phyloP scores from a whole-genome alignment of 345 rosid species.

The Streptanthus diversifolius region DNA sequence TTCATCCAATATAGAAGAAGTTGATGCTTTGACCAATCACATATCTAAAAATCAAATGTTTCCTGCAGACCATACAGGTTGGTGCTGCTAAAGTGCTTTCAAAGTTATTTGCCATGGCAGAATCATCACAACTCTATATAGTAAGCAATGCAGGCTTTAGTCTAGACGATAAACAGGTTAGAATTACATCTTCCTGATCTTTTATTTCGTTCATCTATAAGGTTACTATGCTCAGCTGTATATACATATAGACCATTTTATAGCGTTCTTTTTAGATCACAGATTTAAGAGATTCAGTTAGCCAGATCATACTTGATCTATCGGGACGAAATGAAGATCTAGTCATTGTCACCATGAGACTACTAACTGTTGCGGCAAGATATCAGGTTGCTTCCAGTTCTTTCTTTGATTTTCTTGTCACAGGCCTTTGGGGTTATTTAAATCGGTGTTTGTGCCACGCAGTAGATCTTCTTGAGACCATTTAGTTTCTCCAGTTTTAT shows the following conservation, averaged over 20 bases:
- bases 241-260: conserved; percentile 27
- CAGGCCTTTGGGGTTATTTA: conserved; percentile 5
- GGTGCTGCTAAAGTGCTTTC: conserved; percentile 66
- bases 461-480: neutral
- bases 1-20: conserved; percentile 16
- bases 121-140: conserved; percentile 47
- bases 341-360: conserved; percentile 48
- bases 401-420: conserved; percentile 1
- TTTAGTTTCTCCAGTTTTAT: neutral
- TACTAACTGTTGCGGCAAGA: conserved; percentile 69
- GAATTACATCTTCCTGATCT: conserved; percentile 22
- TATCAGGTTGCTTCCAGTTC: conserved; percentile 54
- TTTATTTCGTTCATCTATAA: neutral
- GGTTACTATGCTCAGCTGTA: conserved; percentile 10
- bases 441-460: neutral
- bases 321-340: conserved; percentile 55
- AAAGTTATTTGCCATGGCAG: conserved; percentile 49
- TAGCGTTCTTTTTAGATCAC: conserved; percentile 45
- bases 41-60: conserved; percentile 1
- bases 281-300: conserved; percentile 50
- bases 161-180: conserved; percentile 75
- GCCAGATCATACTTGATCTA: conserved; percentile 44
- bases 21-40: conserved; percentile 9
- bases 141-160: conserved; percentile 55
- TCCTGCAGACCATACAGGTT: conserved; percentile 63